A percentile compares a stretch with the other conserved stretches of the same genome.
Conservation (phyloP, 2,329 filamentous ascomycete species). For the Rhinocladiella similis region DNA sequence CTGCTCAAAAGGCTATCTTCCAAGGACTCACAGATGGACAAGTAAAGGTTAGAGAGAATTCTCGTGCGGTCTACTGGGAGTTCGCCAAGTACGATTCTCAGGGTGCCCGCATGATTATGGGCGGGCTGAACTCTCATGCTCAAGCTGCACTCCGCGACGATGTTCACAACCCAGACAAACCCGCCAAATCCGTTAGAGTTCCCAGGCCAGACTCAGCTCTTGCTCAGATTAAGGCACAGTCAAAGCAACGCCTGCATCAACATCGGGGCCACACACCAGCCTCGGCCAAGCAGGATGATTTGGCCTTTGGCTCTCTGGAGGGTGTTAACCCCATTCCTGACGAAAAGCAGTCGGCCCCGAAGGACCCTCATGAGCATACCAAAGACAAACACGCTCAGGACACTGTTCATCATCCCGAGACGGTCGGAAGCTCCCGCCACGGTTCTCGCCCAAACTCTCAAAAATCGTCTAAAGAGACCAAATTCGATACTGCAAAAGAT, state of each 20-base stretch:
- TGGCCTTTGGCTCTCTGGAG: conserved; percentile 20
- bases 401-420: conserved; percentile 3
- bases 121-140: conserved; percentile 73
- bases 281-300: conserved; percentile 18
- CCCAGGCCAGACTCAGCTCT: conserved; percentile 27
- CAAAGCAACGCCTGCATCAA: conserved; percentile 20
- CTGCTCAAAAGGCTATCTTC: conserved; percentile 84
- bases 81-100: conserved; percentile 77
- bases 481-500: conserved; percentile 15
- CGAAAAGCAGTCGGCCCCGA: conserved; percentile 1
- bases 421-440: conserved; percentile 5
- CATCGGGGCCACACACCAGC: conserved; percentile 17
- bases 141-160: conserved; percentile 81
- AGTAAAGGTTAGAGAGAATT: conserved; percentile 82
- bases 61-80: conserved; percentile 82
- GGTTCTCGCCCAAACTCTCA: conserved; percentile 6
- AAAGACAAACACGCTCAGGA: background rate
- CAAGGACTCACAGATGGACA: conserved; percentile 89
- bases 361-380: conserved; percentile 1
- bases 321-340: conserved; percentile 10
- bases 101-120: conserved; percentile 80
- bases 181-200: conserved; percentile 19
- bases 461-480: conserved; percentile 11
- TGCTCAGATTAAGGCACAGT: conserved; percentile 27
- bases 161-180: conserved; percentile 64